Base-by-base conservation (phyloP, 2,329 filamentous ascomycete species). In the Bimuria novae-zelandiae region DNA sequence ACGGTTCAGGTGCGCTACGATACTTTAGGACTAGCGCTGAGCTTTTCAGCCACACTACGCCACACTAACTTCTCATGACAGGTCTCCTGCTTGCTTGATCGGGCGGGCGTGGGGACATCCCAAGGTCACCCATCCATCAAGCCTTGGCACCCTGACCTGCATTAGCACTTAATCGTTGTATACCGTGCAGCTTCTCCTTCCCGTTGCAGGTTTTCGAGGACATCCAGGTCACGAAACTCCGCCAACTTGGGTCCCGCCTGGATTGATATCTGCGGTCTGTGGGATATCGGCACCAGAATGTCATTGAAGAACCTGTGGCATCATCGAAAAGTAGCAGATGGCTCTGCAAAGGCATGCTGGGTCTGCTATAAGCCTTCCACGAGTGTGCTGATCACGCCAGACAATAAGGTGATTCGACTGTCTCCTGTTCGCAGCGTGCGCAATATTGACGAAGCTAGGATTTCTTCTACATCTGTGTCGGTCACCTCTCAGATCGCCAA, bases 311-410 rank as follows among this genome's bases (percentile, higher is more conserved):
- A 97, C 69, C 75, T 89, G 25, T 97, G 93, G 77, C 86, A 90
- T 59, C 89, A 92, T 60, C 89, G 93, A 44, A 90, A 86, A 62
- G 93, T 97, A 30, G 92, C 92, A 11, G 91, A 96, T 25, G 83
- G 85, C n/a, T 83, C 88, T 1, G 83, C 90, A 11, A 96, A 90
- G 75, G 81, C 90, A 44, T 99, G 94, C 75, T 89, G 91, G 74
- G 85, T 97, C 58, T 97, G 94, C 80, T 95, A 88, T 79, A 96
- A 94, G 75, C 89, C 89, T 7, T 91, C 88, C 54, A 85, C 87
- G 6, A 95, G 88, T 60, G 93, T 97, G 16, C 80, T 99, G 49
- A 90, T 96, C 62, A 95, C 92, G 7, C 84, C 89, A 0, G 92
- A 95, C 66, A 92, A 90, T 67, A 94, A 93, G 85, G 92, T 94